Base-by-base conservation (phyloP, 2,329 filamentous ascomycete species). In the Claviceps sorghi region DNA sequence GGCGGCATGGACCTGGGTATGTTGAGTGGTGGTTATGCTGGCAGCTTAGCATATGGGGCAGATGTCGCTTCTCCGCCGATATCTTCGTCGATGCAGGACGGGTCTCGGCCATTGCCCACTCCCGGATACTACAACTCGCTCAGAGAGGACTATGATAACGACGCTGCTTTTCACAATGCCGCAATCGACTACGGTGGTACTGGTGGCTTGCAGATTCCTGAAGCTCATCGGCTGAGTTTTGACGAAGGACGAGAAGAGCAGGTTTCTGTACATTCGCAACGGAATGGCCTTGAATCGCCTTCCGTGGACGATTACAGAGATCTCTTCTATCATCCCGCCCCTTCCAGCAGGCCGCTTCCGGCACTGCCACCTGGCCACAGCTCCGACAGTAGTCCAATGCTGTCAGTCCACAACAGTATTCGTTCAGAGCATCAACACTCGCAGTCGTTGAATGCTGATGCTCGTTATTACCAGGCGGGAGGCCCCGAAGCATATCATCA, bases 301-400 rank as follows among this genome's bases (percentile, higher is more conserved):
- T 69, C 72, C 38, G 80, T 80, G 57, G 82, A 86, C 44, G 88
- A 89, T 52, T 87, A 88, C 56, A 86, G 86, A 19, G 93, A 95
- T 60, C 82, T 97, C 63, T 95, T 95, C 64, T 98, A 94, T 65
- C 89, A 97, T 61, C 90, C 90, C 19, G 88, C 88, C 41, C 80
- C 89, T 63, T 71, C 79, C 56, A 72, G 60, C 73, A 81, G 71
- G 69, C 89, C 68, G 67, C 84, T 72, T 62, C 86, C 71, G 58
- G 79, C 79, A 8, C 69, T 83, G 2, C 80, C 80, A 4, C 73
- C 78, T 43, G 78, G 75, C 9, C 72, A 78, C 46, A 78, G 75
- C 8, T 82, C 81, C 2, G 87, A 88, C 54, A 74, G 71, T 58
- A 77, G 73, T 61, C 74, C 74, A 1, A 63, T 78, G 63, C 60